A percentile compares a stretch with the other conserved stretches of the same genome.
phyloP scores from a whole-genome alignment of 768 basidiomycete genomes.

The Rhodosporidiobolus odoratus region DNA sequence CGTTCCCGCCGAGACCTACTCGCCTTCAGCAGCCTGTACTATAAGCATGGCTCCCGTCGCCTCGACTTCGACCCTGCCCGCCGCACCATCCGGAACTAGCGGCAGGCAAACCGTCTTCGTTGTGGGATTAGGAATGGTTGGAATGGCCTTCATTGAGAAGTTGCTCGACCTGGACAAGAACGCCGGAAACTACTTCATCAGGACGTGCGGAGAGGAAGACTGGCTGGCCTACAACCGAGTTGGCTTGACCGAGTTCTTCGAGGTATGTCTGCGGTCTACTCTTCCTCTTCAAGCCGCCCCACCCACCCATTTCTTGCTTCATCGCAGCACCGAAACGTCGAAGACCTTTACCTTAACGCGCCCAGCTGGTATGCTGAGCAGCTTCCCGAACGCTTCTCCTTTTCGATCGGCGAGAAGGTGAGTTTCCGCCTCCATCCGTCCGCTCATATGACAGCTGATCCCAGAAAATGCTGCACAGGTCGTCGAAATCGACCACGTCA shows the following conservation, averaged over 20 bases:
- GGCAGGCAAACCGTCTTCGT: slow-evolving; percentile 46
- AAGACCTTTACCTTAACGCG: slow-evolving; percentile 60
- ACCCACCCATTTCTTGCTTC: not conserved
- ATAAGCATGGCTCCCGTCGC: slow-evolving; percentile 18
- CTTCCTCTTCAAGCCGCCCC: slow-evolving; percentile 48
- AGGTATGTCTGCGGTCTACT: slow-evolving; percentile 55
- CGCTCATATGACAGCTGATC: slow-evolving; percentile 46
- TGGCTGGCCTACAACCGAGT: slow-evolving; percentile 43
- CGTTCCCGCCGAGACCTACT: not conserved
- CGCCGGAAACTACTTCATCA: slow-evolving; percentile 53
- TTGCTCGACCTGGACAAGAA: slow-evolving; percentile 56
- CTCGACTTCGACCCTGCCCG: not conserved
- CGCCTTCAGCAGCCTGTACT: no score
- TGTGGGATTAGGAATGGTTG: slow-evolving; percentile 62
- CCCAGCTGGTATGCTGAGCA: slow-evolving; percentile 48
- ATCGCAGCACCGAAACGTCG: slow-evolving; percentile 59
- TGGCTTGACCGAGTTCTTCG: slow-evolving; percentile 55
- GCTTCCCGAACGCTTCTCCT: slow-evolving; percentile 56
- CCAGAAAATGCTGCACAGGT: slow-evolving; percentile 38
- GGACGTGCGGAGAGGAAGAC: slow-evolving; percentile 59
- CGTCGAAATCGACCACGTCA: slow-evolving; percentile 39
- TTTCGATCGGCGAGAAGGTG: slow-evolving; percentile 54
- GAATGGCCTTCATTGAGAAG: slow-evolving; percentile 68
- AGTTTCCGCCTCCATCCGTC: slow-evolving; percentile 38
- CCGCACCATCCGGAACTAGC: not conserved